Evolutionary conservation across 2,329 filamentous ascomycete species (phyloP), one percentile per base, ranked within the genome.

Genomic region (Venturia carpophila): DNA sequence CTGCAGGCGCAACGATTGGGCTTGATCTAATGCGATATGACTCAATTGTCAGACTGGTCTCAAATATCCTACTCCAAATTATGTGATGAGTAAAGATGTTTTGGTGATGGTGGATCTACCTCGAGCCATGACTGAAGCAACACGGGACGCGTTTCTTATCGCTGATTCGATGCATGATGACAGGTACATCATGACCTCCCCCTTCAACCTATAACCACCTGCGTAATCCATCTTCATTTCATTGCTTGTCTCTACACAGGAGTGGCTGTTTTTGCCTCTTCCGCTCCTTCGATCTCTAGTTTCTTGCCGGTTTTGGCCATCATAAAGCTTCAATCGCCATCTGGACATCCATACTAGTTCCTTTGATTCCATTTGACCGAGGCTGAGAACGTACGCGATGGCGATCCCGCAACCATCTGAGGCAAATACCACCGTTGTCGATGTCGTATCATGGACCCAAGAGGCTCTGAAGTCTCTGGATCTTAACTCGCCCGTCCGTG

Each of bases 381-480:
- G 47, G 39, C 63, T 60, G 45, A 45, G 41, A 27, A 24, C 24
- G 21, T 39, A 24, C 41, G 58, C 56, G 37, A 65, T 65, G 64
- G 64, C 41, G 64, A 65, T 63, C 27, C n/a, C 58, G 21, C 63
- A 39, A 45, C 47, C 63, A 19, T 17, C 41, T 11, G 19, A 30
- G n/a, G 21, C 43, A 21, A 62, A 19, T 21, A 52, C 45, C 42
- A 62, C 65, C 13, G 69, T 73, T 63, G 73, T 77, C 67, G 75
- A 77, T 65, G 75, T 81, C 61, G 78, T 79, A 70, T 77, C 79
- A 64, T 82, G 79, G 79, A 80, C 78, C 27, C 75, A 77, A 64
- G 75, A 80, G 65, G 75, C 77, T 41, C 76, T 79, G 30, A 75
- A 77, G 49, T 76, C 75, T 30, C 70, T 81, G 62, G 72, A 72